Conservation (phyloP, 108 stramenopile species). For the Skeletonema tropicum region DNA sequence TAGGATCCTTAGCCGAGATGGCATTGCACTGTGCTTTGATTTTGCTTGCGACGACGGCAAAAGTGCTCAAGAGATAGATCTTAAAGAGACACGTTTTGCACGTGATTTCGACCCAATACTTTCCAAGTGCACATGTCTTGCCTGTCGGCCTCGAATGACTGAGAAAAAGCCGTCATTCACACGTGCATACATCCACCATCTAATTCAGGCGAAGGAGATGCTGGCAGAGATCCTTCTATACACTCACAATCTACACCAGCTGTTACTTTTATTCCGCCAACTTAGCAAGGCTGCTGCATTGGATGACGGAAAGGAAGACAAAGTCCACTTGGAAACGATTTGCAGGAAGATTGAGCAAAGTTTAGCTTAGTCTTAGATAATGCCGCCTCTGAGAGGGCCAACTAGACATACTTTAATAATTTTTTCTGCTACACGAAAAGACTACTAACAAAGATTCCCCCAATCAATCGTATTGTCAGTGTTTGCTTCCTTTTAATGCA, state of each 20-base stretch:
- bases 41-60: background rate
- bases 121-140: constrained; percentile 60
- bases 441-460: too few species aligned
- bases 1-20: constrained; percentile 8
- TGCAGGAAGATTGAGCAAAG: constrained; percentile 24
- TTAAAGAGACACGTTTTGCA: constrained; percentile 53
- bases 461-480: background rate
- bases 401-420: too few species aligned
- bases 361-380: background rate
- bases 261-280: constrained; percentile 52
- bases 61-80: constrained; percentile 48
- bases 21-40: constrained; percentile 30
- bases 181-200: constrained; percentile 82
- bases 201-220: constrained; percentile 81
- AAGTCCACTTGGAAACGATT: constrained; percentile 15
- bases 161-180: constrained; percentile 31
- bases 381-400: too few species aligned
- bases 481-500: background rate
- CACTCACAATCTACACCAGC: constrained; percentile 82
- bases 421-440: too few species aligned
- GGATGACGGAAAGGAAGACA: constrained; percentile 5
- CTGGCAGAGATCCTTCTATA: constrained; percentile 83
- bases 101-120: constrained; percentile 60
- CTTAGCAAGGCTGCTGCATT: constrained; percentile 31
- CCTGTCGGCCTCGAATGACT: constrained; percentile 43